Base-by-base conservation (phyloP, 1,284 basidiomycete genomes). In the Austroboletus niveus region DNA sequence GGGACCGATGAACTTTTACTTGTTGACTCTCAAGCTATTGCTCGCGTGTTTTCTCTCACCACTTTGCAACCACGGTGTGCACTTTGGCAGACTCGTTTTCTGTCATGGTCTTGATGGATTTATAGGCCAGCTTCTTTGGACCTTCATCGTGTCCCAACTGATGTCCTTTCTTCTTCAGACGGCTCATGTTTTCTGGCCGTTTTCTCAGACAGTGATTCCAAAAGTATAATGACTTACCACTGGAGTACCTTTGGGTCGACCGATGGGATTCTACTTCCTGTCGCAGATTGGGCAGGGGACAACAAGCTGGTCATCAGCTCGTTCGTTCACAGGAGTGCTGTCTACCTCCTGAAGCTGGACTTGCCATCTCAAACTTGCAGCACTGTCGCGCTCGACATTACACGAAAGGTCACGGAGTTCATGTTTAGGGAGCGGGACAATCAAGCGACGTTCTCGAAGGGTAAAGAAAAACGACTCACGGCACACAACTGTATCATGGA, bases 401-500 rank as follows among this genome's bases (percentile, higher is more conserved):
- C 78, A 6, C 74, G 73, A 48, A 80, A 75, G 54, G 62, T 72
- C 4, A 81, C 81, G 0, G 78, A 83, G 44, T 24, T 24, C 17
- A 17, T 17, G 17, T 17, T 17, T 17, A 17, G 17, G 22, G 22
- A 24, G 22, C 22, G 22, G 22, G 22, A 24, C 22, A 24, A 24
- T 5, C 22, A 24, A 24, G 22, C 22, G 5, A 4, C 22, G 22
- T 3, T 24, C 3, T 24, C 22, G 22, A 24, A 24, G 22, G 22
- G 5, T 3, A 17, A 17, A 17, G 17, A 17, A 17, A 17, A 17
- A 24, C 22, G 22, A 24, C 54, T 1, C 59, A 45, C 49, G 0
- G 53, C 59, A 5, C 75, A 81, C 55, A 84, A 84, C 47, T 75
- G 69, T 42, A 64, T 85, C 8, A 64, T 85, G 8, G 79, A 83